Conservation (phyloP, 768 basidiomycete species). For the Kwoniella mangroviensis region DNA sequence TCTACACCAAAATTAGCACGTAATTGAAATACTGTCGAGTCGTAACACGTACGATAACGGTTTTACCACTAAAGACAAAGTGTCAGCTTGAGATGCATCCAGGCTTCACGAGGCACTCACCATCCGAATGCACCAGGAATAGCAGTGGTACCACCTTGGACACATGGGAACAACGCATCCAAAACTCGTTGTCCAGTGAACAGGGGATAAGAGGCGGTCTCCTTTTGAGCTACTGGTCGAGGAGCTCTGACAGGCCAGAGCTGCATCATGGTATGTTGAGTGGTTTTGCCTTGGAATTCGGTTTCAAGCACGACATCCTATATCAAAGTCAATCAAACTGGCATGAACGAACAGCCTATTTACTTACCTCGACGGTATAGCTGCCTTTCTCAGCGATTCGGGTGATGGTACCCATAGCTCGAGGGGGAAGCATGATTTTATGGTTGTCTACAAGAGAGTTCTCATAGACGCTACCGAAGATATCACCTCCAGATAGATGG, state of each 20-base stretch:
- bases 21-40: background rate
- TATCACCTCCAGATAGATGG: slow-evolving; percentile 95
- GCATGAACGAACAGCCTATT: background rate
- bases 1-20: slow-evolving; percentile 18
- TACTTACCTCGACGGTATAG: slow-evolving; percentile 82
- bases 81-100: slow-evolving; percentile 7
- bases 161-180: slow-evolving; percentile 93
- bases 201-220: slow-evolving; percentile 87
- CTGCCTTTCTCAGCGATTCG: slow-evolving; percentile 91
- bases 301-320: slow-evolving; percentile 96
- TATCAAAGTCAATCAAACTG: background rate
- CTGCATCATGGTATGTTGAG: slow-evolving; percentile 95
- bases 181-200: slow-evolving; percentile 96
- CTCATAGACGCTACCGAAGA: slow-evolving; percentile 93
- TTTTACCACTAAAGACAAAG: slow-evolving; percentile 59
- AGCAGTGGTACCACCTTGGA: slow-evolving; percentile 58
- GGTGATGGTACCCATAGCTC: slow-evolving; percentile 92
- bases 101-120: slow-evolving; percentile 34
- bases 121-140: slow-evolving; percentile 99
- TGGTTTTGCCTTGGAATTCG: slow-evolving; percentile 92
- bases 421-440: slow-evolving; percentile 94
- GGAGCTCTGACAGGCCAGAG: slow-evolving; percentile 99
- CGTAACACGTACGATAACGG: slow-evolving; percentile 84
- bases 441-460: slow-evolving; percentile 96
- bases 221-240: slow-evolving; percentile 92